Evolutionary conservation across 1,284 basidiomycete genomes (phyloP).

Genomic region (Trametes versicolor): DNA sequence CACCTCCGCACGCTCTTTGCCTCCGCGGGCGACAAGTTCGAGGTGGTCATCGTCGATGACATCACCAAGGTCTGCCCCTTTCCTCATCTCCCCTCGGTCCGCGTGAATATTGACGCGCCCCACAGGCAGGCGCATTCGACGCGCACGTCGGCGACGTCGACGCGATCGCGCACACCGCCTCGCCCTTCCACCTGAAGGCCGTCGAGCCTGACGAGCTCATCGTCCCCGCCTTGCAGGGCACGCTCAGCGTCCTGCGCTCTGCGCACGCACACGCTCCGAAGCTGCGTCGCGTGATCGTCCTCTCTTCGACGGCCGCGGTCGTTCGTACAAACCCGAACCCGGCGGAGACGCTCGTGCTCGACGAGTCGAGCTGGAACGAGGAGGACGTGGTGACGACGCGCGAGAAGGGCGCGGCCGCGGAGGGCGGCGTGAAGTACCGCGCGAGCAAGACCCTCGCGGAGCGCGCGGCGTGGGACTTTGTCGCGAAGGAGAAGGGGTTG

Average conservation of each 20-base stretch:
- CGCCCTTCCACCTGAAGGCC: constrained; percentile 50
- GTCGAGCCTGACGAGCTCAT: constrained; percentile 49
- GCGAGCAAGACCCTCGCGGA: constrained; percentile 80
- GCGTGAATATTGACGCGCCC: background rate
- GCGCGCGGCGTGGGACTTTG: constrained; percentile 65
- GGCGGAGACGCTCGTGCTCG: constrained; percentile 39
- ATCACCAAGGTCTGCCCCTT: constrained; percentile 55
- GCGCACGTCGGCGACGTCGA: constrained; percentile 54
- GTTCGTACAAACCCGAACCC: constrained; percentile 40
- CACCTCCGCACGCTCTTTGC: constrained; percentile 60
- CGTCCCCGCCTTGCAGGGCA: constrained; percentile 44
- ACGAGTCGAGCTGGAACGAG: constrained; percentile 73
- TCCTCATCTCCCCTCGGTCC: background rate
- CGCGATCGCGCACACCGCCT: constrained; percentile 56
- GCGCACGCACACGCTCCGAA: constrained; percentile 46
- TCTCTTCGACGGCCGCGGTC: constrained; percentile 64
- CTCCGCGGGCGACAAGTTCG: constrained; percentile 55
- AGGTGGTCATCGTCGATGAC: constrained; percentile 63
- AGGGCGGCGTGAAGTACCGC: constrained; percentile 56
- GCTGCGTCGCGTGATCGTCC: constrained; percentile 75
- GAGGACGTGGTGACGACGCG: constrained; percentile 59
- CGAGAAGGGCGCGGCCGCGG: constrained; percentile 59
- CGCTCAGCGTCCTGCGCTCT: constrained; percentile 40
- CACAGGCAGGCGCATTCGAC: constrained; percentile 51
- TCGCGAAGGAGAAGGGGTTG: constrained; percentile 60